Evolutionary conservation across 2,329 filamentous ascomycete genomes (phyloP).

Genomic region (Pseudogymnoascus pannorum): DNA sequence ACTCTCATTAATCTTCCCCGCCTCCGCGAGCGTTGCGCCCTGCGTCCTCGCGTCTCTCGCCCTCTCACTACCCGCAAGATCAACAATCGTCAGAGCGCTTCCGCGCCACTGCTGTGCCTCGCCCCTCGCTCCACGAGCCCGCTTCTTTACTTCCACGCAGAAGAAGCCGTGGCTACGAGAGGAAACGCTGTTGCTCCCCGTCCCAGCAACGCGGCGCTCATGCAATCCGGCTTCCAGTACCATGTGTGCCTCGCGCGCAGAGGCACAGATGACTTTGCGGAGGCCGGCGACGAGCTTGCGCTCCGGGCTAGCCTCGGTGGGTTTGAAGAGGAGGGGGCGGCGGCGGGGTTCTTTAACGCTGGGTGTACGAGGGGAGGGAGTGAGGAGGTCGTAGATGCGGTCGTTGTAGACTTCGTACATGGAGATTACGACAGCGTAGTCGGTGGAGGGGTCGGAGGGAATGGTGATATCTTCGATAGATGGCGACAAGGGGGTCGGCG

Average conservation of each 20-base stretch:
- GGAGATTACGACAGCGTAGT: constrained; percentile 83
- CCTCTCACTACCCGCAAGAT: constrained; percentile 87
- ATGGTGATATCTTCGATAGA: constrained; percentile 66
- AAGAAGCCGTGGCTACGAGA: constrained; percentile 96
- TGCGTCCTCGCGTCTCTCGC: constrained; percentile 91
- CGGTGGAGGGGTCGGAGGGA: constrained; percentile 58
- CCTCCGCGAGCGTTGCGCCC: constrained; percentile 85
- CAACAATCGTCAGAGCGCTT: constrained; percentile 78
- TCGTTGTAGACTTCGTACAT: constrained; percentile 99
- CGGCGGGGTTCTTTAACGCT: constrained; percentile 64
- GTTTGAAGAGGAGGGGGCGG: constrained; percentile 84
- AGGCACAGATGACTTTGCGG: constrained; percentile 81
- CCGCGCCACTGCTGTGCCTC: constrained; percentile 61
- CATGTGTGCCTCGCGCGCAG: constrained; percentile 74
- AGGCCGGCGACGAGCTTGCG: constrained; percentile 92
- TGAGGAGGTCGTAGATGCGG: constrained; percentile 88
- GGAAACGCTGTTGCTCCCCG: constrained; percentile 85
- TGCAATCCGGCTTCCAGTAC: constrained; percentile 84
- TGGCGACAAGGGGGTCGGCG: constrained; percentile 64
- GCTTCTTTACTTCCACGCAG: constrained; percentile 88
- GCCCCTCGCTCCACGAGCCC: constrained; percentile 41
- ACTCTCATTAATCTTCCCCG: constrained; percentile 96
- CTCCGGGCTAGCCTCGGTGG: constrained; percentile 78
- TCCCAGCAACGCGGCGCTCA: constrained; percentile 81
- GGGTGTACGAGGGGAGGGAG: constrained; percentile 50